These are phyloP conservation scores for Acacia pycnantha DNA, from an alignment of 331 rosid genomes.

Conservation along the genomic window DNA sequence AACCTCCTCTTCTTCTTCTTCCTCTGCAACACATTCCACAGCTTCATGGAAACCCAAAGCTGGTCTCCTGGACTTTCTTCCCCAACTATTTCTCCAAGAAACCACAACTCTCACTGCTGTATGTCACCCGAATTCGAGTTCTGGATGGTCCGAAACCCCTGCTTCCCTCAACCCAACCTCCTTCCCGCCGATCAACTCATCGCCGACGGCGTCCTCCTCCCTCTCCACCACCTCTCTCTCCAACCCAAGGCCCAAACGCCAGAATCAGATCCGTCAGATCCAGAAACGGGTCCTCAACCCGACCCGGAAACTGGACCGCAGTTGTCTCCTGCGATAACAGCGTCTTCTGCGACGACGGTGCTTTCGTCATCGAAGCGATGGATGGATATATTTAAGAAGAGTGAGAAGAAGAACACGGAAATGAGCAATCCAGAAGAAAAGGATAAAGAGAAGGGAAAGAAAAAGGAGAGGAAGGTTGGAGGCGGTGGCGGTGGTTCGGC, in stretches of 20 bases:
- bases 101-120: conserved; percentile 20
- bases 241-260: conserved; percentile 12
- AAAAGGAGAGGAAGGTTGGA: conserved; percentile 58
- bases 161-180: conserved; percentile 62
- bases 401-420: conserved; percentile 44
- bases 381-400: conserved; percentile 71
- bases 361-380: conserved; percentile 69
- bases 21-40: not conserved
- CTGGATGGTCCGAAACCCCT: conserved; percentile 83
- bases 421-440: conserved; percentile 13
- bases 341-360: not conserved
- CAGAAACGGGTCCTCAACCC: not conserved
- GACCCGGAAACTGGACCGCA: conserved; percentile 41
- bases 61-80: conserved; percentile 19
- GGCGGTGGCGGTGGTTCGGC: conserved; percentile 44
- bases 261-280: conserved; percentile 4
- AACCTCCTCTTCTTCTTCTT: not conserved
- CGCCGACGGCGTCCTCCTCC: conserved; percentile 72
- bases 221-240: conserved; percentile 54
- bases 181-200: conserved; percentile 86
- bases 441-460: conserved; percentile 43
- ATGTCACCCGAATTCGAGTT: conserved; percentile 90
- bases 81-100: conserved; percentile 11
- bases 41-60: conserved; percentile 33
- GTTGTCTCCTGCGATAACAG: not conserved